Percentiles rank a stretch among this genome's conserved stretches.
Evolutionary conservation across 495 filamentous ascomycete species (phyloP).

Genomic region (Hypomontagnella submonticulosa): DNA sequence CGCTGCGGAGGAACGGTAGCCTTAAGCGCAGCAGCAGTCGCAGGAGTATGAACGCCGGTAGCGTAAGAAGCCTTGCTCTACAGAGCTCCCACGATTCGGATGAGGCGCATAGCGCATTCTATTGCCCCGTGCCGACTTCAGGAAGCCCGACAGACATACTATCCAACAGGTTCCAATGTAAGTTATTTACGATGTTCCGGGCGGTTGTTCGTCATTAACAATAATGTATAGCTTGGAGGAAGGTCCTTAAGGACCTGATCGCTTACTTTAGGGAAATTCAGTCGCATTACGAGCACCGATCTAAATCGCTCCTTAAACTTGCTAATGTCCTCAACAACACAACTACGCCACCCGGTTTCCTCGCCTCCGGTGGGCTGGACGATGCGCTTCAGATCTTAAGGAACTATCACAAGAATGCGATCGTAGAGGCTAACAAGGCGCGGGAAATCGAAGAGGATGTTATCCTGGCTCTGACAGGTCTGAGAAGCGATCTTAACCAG

Average conservation of each 20-base stretch:
- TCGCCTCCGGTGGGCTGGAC: constrained; percentile 81
- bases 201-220: constrained; percentile 14
- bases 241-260: constrained; percentile 93
- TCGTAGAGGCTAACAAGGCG: constrained; percentile 86
- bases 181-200: constrained; percentile 40
- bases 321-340: constrained; percentile 86
- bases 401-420: constrained; percentile 83
- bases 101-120: constrained; percentile 85
- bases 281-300: constrained; percentile 84
- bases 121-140: constrained; percentile 85
- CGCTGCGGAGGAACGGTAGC: constrained; percentile 76
- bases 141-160: constrained; percentile 90
- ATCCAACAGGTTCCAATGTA: constrained; percentile 90
- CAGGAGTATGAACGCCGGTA: constrained; percentile 79
- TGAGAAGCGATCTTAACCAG: constrained; percentile 87
- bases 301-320: constrained; percentile 84
- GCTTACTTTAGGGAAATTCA: constrained; percentile 95
- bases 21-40: constrained; percentile 83
- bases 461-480: constrained; percentile 82
- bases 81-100: constrained; percentile 71
- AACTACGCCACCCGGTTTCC: constrained; percentile 74
- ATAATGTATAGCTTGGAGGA: constrained; percentile 81
- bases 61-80: constrained; percentile 77
- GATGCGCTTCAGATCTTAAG: constrained; percentile 85
- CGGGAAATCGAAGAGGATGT: constrained; percentile 91